These are phyloP conservation scores for Salix viminalis DNA, from an alignment of 345 rosid species.

Conservation along the genomic window DNA sequence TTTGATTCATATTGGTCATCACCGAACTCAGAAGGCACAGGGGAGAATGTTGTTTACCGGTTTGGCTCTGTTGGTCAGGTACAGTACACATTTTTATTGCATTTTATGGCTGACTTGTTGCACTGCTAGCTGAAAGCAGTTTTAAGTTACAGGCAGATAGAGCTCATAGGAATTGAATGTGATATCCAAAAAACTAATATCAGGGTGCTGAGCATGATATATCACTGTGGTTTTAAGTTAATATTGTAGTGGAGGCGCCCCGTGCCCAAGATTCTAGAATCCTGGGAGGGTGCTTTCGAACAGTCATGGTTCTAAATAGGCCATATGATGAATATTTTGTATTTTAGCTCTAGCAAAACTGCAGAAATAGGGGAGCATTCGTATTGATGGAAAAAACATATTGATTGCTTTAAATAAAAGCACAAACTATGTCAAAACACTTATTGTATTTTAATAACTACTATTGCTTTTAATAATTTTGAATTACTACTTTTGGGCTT, in stretches of 20 bases:
- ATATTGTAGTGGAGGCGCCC: background rate
- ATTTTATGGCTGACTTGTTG: background rate
- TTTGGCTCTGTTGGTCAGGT: conserved; percentile 99
- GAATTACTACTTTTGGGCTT: background rate
- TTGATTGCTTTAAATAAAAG: background rate
- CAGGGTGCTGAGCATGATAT: background rate
- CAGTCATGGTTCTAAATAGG: background rate
- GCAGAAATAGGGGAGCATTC: background rate
- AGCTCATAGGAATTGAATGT: background rate
- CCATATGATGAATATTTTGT: background rate
- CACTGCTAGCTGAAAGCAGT: background rate
- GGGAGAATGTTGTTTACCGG: conserved; percentile 83
- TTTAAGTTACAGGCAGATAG: background rate
- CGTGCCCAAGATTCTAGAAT: background rate
- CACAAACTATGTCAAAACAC: background rate
- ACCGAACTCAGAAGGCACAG: conserved; percentile 79
- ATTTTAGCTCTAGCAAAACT: background rate
- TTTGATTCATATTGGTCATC: conserved; percentile 95
- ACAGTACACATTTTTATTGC: conserved; percentile 10
- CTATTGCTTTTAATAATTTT: background rate
- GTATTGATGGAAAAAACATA: background rate
- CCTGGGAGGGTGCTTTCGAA: background rate
- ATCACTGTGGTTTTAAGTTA: background rate
- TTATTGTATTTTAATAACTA: background rate
- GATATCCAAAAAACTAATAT: background rate